Percentiles rank a stretch among this genome's conserved stretches.
These are phyloP conservation scores for Polyporus arcularius DNA, from an alignment of 768 basidiomycete genomes.

Conservation along the genomic window DNA sequence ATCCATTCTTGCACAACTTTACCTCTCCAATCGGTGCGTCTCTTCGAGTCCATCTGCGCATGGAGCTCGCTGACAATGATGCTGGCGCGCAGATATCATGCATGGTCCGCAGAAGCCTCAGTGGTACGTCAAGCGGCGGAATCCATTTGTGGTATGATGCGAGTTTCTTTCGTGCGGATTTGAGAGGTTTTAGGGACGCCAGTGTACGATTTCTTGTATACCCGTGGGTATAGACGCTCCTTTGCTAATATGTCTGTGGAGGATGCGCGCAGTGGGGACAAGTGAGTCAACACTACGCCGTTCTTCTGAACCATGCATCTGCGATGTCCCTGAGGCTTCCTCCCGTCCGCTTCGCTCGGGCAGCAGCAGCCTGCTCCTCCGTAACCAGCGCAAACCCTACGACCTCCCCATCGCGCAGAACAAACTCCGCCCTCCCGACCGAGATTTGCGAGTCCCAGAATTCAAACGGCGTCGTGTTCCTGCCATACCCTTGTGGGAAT, in stretches of 20 bases:
- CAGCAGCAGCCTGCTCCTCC: constrained; percentile 11
- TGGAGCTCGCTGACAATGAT: background rate
- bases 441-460: constrained; percentile 1
- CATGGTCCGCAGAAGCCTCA: constrained; percentile 8
- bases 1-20: constrained; percentile 63
- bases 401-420: constrained; percentile 7
- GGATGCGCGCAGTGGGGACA: too few relatives aligned
- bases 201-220: background rate
- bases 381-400: constrained; percentile 17
- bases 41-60: background rate
- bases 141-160: background rate
- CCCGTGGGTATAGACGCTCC: background rate
- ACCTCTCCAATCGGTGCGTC: constrained; percentile 67
- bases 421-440: constrained; percentile 10
- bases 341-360: background rate
- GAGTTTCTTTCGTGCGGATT: background rate
- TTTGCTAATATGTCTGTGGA: background rate
- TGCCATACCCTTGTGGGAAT: constrained; percentile 39
- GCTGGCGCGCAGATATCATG: constrained; percentile 14
- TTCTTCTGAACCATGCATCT: constrained; percentile 17
- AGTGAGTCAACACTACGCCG: background rate
- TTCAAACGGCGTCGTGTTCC: constrained; percentile 5
- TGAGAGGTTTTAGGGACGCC: too few relatives aligned
- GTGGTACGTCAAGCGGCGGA: constrained; percentile 16
- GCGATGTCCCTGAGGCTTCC: constrained; percentile 2